A percentile compares a stretch with the other conserved stretches of the same genome.
These are phyloP conservation scores for Lasiodiplodia gonubiensis DNA, from an alignment of 2,329 filamentous ascomycete genomes.

Conservation along the genomic window DNA sequence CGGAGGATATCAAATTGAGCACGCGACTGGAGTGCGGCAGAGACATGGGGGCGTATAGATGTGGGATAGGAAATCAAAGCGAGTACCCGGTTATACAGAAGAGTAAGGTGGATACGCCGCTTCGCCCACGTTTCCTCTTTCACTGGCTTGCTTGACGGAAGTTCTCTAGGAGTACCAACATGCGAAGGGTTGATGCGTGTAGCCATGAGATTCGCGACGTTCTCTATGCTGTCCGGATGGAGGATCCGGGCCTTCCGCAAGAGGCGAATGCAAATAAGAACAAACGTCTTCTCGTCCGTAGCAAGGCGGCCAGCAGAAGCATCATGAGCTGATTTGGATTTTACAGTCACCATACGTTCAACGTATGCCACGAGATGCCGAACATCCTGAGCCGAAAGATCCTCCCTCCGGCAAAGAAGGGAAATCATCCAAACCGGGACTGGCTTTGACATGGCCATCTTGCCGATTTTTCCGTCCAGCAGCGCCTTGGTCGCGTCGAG, in stretches of 20 bases:
- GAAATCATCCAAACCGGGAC: conserved; percentile 56
- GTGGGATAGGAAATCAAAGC: conserved; percentile 56
- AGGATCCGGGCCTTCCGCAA: conserved; percentile 57
- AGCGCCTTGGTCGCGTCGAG: neutral
- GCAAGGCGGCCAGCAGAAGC: neutral
- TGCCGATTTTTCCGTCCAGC: neutral
- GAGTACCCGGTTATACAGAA: conserved; percentile 57
- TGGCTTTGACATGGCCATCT: conserved; percentile 3
- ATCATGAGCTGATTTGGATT: conserved; percentile 4
- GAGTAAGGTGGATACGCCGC: conserved; percentile 35
- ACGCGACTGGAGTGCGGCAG: conserved; percentile 57
- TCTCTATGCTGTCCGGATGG: conserved; percentile 54
- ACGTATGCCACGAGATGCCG: conserved; percentile 46
- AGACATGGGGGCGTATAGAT: conserved; percentile 56
- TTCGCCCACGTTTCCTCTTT: neutral
- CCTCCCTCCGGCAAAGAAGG: conserved; percentile 53
- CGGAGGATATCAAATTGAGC: conserved; percentile 63
- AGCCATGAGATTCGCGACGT: conserved; percentile 50
- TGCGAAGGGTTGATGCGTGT: conserved; percentile 36
- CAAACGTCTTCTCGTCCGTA: conserved; percentile 33
- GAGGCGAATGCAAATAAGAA: conserved; percentile 53
- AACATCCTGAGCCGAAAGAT: conserved; percentile 50
- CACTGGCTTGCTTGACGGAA: neutral
- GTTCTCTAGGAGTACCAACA: neutral
- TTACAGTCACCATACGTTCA: neutral